These are phyloP conservation scores for Sabuloglossum arenarium DNA, from an alignment of 495 filamentous ascomycete species.

Conservation along the genomic window DNA sequence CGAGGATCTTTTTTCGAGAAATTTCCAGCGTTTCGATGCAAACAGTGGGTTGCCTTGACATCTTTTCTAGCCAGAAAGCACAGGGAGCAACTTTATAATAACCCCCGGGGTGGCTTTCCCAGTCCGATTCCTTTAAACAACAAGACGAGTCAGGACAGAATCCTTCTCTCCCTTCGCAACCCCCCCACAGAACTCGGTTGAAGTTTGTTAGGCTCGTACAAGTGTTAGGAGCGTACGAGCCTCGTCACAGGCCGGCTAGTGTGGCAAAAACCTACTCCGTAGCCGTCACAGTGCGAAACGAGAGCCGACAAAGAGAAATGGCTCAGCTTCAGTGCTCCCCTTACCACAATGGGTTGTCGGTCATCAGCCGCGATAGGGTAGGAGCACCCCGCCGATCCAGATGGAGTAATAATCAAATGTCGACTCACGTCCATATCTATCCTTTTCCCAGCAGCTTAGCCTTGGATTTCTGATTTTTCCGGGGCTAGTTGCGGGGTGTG, in stretches of 20 bases:
- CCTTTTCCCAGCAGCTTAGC: background rate
- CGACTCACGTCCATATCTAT: background rate
- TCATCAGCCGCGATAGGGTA: background rate
- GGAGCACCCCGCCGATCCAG: background rate
- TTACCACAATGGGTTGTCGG: background rate
- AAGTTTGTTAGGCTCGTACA: background rate
- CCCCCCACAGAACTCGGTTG: background rate
- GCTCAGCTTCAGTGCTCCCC: background rate
- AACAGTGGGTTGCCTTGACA: background rate
- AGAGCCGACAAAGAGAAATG: background rate
- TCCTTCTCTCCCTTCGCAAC: no score
- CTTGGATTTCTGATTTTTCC: background rate
- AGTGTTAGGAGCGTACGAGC: background rate
- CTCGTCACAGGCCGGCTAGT: background rate
- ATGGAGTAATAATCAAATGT: background rate
- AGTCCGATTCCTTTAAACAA: background rate
- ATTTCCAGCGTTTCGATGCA: background rate
- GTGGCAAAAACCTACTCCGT: background rate
- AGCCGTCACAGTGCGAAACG: background rate
- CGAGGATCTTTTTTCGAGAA: background rate
- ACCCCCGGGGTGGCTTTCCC: background rate
- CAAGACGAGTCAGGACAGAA: background rate
- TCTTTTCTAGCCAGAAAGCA: background rate
- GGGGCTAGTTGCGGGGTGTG: background rate
- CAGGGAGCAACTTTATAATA: slow-evolving; percentile 1